Evolutionary conservation across 2,329 filamentous ascomycete genomes (phyloP).

Genomic region (Curvularia lunata): DNA sequence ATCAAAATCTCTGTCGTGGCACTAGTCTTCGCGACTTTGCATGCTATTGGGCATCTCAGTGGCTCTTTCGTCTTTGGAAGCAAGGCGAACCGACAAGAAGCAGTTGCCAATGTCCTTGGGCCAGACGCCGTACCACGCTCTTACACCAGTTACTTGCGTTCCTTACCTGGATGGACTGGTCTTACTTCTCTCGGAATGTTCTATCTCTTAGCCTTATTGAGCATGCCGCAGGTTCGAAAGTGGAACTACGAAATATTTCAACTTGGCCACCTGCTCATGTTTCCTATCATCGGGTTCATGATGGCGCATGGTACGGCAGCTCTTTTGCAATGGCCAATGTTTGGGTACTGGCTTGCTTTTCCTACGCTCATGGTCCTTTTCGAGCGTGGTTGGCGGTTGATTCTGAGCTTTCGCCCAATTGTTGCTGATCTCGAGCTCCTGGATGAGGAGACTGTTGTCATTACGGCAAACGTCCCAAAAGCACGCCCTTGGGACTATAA

Average conservation of each 20-base stretch:
- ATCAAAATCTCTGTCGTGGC: constrained; percentile 61
- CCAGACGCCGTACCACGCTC: constrained; percentile 52
- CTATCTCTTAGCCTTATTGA: constrained; percentile 57
- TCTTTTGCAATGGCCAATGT: constrained; percentile 62
- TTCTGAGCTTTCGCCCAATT: constrained; percentile 58
- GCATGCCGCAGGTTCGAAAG: constrained; percentile 58
- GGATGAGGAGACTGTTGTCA: constrained; percentile 60
- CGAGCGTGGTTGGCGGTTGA: constrained; percentile 57
- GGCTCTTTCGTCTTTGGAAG: constrained; percentile 62
- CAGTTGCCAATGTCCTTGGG: constrained; percentile 55
- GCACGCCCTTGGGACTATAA: constrained; percentile 60
- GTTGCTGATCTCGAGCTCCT: constrained; percentile 57
- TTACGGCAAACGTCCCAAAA: constrained; percentile 58
- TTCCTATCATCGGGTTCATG: constrained; percentile 62
- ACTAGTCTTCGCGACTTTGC: constrained; percentile 59
- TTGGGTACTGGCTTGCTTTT: constrained; percentile 63
- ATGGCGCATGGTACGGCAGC: constrained; percentile 61
- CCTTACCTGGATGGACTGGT: constrained; percentile 60
- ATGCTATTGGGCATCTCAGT: constrained; percentile 61
- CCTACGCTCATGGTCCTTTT: constrained; percentile 59
- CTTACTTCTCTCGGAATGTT: constrained; percentile 58
- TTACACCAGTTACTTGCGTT: constrained; percentile 57
- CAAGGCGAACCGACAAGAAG: constrained; percentile 52
- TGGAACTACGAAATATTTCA: constrained; percentile 65
- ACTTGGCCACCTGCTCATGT: constrained; percentile 64